Conservation (phyloP, 108 stramenopile genomes). For the Hondaea fermentalgiana region DNA sequence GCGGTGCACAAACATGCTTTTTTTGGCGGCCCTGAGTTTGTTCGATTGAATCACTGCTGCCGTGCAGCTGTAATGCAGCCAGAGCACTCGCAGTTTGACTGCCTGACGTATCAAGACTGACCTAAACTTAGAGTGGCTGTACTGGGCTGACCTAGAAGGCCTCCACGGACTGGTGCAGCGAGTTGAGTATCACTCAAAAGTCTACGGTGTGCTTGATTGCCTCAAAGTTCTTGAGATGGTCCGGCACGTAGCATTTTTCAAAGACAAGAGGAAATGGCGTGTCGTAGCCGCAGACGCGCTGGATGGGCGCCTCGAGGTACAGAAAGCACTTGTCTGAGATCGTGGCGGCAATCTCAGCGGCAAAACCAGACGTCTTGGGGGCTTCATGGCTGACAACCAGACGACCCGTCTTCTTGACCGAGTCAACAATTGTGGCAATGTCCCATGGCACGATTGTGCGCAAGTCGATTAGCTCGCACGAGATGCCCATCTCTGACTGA, state of each 20-base stretch:
- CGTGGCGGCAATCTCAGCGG: conserved; percentile 75
- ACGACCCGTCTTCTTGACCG: conserved; percentile 85
- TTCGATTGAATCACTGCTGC: not conserved
- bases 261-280: conserved; percentile 88
- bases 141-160: not conserved
- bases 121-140: not conserved
- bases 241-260: conserved; percentile 84
- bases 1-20: too few relatives aligned
- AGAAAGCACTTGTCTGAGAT: conserved; percentile 75
- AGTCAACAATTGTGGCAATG: conserved; percentile 57
- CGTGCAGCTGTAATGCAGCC: not conserved
- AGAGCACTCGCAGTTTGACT: not conserved
- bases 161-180: not conserved
- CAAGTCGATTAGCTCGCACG: conserved; percentile 88
- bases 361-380: conserved; percentile 81
- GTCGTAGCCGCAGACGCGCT: conserved; percentile 88
- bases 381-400: conserved; percentile 89
- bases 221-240: conserved; percentile 75
- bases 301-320: conserved; percentile 76
- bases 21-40: too few relatives aligned
- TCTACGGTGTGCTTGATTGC: conserved; percentile 60
- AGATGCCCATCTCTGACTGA: conserved; percentile 58
- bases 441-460: conserved; percentile 92
- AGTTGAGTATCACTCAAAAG: conserved; percentile 21
- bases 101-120: not conserved